phyloP scores from a whole-genome alignment of 2,329 filamentous ascomycete species.

The Trichoderma aggressivum region DNA sequence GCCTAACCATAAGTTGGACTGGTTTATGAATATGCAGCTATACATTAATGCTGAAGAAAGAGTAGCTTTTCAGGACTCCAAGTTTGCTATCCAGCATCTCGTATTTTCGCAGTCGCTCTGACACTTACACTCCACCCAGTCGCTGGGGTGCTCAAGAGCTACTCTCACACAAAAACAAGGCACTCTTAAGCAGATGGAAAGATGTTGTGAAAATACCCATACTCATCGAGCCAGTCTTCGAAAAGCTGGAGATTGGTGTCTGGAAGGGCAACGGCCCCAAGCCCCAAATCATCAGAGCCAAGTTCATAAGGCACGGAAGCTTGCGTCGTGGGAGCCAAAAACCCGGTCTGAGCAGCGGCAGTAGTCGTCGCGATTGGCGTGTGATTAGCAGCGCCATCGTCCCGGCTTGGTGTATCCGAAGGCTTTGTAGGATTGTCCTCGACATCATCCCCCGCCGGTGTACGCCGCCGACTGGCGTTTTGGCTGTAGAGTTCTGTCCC shows the following conservation, averaged over 20 bases:
- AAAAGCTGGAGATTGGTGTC: slow-evolving; percentile 14
- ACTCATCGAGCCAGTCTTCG: slow-evolving; percentile 19
- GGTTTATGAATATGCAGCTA: background rate
- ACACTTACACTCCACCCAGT: background rate
- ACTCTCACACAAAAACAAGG: no score
- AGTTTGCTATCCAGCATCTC: no score
- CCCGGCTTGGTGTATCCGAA: background rate
- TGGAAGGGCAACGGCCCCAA: background rate
- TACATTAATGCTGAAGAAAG: no score
- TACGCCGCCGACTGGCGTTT: background rate
- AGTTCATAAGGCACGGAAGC: background rate
- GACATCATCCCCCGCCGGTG: background rate
- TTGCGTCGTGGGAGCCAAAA: background rate
- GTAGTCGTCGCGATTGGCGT: background rate
- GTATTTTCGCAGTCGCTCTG: no score
- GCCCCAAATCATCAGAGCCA: background rate
- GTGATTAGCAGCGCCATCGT: background rate
- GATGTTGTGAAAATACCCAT: slow-evolving; percentile 13
- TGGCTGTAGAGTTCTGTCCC: background rate
- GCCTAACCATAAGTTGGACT: background rate
- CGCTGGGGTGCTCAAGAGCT: background rate
- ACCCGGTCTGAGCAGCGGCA: background rate
- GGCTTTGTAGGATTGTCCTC: background rate
- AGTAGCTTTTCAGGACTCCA: no score
- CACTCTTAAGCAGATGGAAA: slow-evolving; percentile 15